Evolutionary conservation across 2,329 filamentous ascomycete genomes (phyloP).

Genomic region (Mollisia scopiformis): DNA sequence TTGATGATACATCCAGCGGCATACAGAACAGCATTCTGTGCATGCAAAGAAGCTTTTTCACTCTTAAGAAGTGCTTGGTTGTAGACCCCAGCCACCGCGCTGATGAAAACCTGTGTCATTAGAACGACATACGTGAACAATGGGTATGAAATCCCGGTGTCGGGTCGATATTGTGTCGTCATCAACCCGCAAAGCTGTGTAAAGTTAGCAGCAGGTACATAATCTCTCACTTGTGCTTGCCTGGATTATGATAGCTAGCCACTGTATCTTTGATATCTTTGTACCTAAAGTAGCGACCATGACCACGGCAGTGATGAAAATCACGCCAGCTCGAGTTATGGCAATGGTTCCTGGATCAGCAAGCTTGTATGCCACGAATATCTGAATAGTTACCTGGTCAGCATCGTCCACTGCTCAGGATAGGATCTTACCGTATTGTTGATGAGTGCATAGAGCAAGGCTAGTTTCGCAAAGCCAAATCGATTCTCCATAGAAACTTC

Average conservation of each 20-base stretch:
- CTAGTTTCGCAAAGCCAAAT: conserved; percentile 38
- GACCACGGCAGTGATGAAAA: conserved; percentile 37
- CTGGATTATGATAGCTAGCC: conserved; percentile 39
- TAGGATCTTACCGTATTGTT: conserved; percentile 34
- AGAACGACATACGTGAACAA: conserved; percentile 37
- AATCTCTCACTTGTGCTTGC: conserved; percentile 12
- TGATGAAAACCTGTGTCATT: conserved; percentile 38
- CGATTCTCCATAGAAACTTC: conserved; percentile 35
- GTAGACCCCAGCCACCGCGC: conserved; percentile 39
- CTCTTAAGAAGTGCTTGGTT: conserved; percentile 40
- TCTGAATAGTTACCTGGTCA: conserved; percentile 16
- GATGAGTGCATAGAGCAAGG: conserved; percentile 39
- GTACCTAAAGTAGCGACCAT: conserved; percentile 34
- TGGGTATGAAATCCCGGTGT: conserved; percentile 34
- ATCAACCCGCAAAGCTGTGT: conserved; percentile 35
- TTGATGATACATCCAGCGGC: conserved; percentile 36
- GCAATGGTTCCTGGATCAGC: conserved; percentile 40
- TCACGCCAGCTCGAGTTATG: conserved; percentile 38
- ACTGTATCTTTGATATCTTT: conserved; percentile 36
- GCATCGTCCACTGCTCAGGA: background rate
- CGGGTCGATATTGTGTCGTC: conserved; percentile 37
- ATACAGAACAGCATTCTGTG: conserved; percentile 39
- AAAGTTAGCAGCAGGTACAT: background rate
- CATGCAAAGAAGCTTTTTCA: conserved; percentile 38
- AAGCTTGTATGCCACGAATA: conserved; percentile 38